Conservation (phyloP, 192 early-diverging fungal species). For the Backusella sp. region DNA sequence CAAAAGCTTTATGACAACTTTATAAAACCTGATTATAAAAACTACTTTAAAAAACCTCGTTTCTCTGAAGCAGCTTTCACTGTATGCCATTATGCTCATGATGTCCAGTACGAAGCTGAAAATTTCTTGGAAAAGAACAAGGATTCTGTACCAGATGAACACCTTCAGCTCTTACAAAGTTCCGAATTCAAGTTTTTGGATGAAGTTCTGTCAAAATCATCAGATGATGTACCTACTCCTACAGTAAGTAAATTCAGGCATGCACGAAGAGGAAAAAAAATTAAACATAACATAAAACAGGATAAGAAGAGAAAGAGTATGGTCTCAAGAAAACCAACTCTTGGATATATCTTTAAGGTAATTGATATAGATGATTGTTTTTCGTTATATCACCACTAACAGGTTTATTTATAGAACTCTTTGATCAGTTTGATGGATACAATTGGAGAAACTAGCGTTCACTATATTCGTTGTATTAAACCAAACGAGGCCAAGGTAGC, state of each 20-base stretch:
- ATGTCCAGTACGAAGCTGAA: conserved; percentile 92
- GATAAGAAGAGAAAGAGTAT: conserved; percentile 52
- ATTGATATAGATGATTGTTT: background rate
- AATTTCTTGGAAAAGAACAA: conserved; percentile 99
- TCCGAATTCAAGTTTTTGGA: conserved; percentile 78
- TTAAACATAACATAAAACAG: background rate
- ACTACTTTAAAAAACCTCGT: conserved; percentile 90
- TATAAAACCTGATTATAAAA: conserved; percentile 53
- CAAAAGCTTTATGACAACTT: conserved; percentile 91
- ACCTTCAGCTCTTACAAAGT: conserved; percentile 75
- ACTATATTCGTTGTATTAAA: conserved; percentile 99
- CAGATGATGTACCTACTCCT: conserved; percentile 18
- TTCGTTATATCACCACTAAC: background rate
- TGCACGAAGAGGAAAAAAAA: background rate
- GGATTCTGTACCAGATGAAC: conserved; percentile 97
- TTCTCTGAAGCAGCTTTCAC: conserved; percentile 89
- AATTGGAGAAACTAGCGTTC: conserved; percentile 87
- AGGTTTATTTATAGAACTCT: conserved; percentile 46
- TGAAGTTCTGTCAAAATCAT: conserved; percentile 68
- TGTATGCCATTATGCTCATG: conserved; percentile 93
- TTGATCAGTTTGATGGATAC: conserved; percentile 95
- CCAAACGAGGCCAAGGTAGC: conserved; percentile 92
- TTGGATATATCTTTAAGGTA: conserved; percentile 44
- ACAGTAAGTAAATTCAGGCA: conserved; percentile 15
- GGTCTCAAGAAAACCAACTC: conserved; percentile 76